Evolutionary conservation across 352 stramenopile species (phyloP), one percentile per base, ranked within the genome.

Genomic region (Thalassiosira mediterranea): DNA sequence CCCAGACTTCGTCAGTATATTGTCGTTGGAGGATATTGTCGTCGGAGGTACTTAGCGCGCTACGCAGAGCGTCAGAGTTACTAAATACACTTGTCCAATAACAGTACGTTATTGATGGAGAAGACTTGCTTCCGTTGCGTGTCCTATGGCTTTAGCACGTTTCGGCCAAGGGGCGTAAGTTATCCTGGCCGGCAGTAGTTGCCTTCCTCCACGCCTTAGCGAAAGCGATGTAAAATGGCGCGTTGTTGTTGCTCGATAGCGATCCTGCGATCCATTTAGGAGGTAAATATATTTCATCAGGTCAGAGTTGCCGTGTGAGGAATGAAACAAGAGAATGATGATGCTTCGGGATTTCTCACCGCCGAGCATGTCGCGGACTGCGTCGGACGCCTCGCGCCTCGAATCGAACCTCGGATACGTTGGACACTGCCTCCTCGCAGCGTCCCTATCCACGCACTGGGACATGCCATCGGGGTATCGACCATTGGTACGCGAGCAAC

Each of bases 171-270:
- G 8, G 44, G 7, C 5, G 10, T 28, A 53, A 51, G 56, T 71
- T 48, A 4, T 66, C 21, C 44, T 72, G 72, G 21, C 77, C 77
- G n/a, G 52, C 21, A 15, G 72, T 71, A 25, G 77, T 85, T n/a
- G 68, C 61, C 31, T 85, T 85, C 7, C 29, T 47, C 77, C 77
- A 85, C 4, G 72, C 72, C 11, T 37, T 44, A 11, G 38, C 25
- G 37, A 85, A 85, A 4, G 54, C 46, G 1, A 11, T 31, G 37
- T 85, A 85, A 65, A 82, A 85, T 0, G 56, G 65, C 1, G 15
- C 48, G 31, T 85, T 85, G 34, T 81, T 74, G 0, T 54, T 56
- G 29, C 69, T 78, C 0, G 34, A 38, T 8, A 68, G 13, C 3
- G 8, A 11, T 5, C 8, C 7, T 42, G 34, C 34, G 13, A 42